A percentile compares a stretch with the other conserved stretches of the same genome.
Conservation (phyloP, 2,329 filamentous ascomycete species). For the Karstenula rhodostoma region DNA sequence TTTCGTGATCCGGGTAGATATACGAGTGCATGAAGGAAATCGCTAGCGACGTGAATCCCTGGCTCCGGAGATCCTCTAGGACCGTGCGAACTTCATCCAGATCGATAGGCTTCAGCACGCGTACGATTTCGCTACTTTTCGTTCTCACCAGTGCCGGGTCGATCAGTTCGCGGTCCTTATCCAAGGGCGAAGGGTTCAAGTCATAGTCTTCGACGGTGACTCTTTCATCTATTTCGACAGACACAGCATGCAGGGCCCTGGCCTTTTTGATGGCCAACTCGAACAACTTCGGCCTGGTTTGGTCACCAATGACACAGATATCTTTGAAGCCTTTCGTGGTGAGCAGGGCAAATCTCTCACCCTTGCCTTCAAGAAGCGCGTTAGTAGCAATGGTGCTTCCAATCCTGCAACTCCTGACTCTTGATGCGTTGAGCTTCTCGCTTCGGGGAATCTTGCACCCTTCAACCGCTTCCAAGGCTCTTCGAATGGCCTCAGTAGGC, state of each 20-base stretch:
- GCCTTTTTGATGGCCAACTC: slow-evolving; percentile 32
- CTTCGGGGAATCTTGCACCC: slow-evolving; percentile 22
- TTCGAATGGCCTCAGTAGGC: slow-evolving; percentile 39
- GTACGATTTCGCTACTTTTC: slow-evolving; percentile 38
- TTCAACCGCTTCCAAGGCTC: slow-evolving; percentile 30
- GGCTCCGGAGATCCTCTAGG: slow-evolving; percentile 47
- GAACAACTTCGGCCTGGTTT: slow-evolving; percentile 42
- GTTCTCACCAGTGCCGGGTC: slow-evolving; percentile 25
- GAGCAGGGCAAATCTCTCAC: slow-evolving; percentile 36
- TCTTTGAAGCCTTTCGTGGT: slow-evolving; percentile 43
- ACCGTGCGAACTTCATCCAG: slow-evolving; percentile 12
- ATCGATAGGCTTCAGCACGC: slow-evolving; percentile 34
- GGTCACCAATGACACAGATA: slow-evolving; percentile 40
- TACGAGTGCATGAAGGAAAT: slow-evolving; percentile 90
- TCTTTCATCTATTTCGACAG: slow-evolving; percentile 32
- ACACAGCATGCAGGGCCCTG: slow-evolving; percentile 29
- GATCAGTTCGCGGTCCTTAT: slow-evolving; percentile 16
- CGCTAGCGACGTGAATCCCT: slow-evolving; percentile 78
- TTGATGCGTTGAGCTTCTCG: not conserved
- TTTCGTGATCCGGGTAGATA: slow-evolving; percentile 84
- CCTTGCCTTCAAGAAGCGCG: slow-evolving; percentile 40
- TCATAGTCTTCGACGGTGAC: slow-evolving; percentile 42
- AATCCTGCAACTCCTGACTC: slow-evolving; percentile 34
- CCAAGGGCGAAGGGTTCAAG: slow-evolving; percentile 29
- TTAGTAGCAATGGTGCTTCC: slow-evolving; percentile 45